Percentiles rank a stretch among this genome's conserved stretches.
Evolutionary conservation across 257 asterid species (phyloP).

Genomic region (Lithospermum erythrorhizon): DNA sequence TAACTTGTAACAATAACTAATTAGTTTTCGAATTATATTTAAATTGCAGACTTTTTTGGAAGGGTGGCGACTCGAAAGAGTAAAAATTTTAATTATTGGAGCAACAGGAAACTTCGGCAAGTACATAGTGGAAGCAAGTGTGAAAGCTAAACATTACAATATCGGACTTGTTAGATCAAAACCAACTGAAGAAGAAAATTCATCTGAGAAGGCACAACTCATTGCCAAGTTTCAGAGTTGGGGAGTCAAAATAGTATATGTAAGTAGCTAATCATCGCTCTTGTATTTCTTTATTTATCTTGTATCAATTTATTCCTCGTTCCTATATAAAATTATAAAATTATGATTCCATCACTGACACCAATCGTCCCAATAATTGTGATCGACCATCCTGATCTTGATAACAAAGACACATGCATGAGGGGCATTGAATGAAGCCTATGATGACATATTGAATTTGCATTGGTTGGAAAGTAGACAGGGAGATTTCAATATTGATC

Average conservation of each 20-base stretch:
- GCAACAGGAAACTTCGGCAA: background rate
- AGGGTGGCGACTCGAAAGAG: background rate
- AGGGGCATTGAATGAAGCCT: too few relatives aligned
- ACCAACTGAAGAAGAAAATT: background rate
- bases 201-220: background rate
- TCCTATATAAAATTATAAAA: too few relatives aligned
- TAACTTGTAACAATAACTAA: too few relatives aligned
- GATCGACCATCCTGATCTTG: too few relatives aligned
- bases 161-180: background rate
- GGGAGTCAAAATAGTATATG: background rate
- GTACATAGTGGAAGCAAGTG: constrained; percentile 1
- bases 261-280: too few relatives aligned
- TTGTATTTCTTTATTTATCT: too few relatives aligned
- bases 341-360: too few relatives aligned
- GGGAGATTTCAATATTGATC: constrained; percentile 4
- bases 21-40: too few relatives aligned
- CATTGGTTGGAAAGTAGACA: background rate
- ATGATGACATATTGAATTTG: too few relatives aligned
- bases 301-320: too few relatives aligned
- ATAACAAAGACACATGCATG: too few relatives aligned
- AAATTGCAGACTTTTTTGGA: background rate
- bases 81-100: background rate
- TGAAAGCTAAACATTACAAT: background rate
- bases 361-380: too few relatives aligned
- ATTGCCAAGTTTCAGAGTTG: background rate